Conservation (phyloP, 176 grass and related monocot species). For the Oryza brachyantha region DNA sequence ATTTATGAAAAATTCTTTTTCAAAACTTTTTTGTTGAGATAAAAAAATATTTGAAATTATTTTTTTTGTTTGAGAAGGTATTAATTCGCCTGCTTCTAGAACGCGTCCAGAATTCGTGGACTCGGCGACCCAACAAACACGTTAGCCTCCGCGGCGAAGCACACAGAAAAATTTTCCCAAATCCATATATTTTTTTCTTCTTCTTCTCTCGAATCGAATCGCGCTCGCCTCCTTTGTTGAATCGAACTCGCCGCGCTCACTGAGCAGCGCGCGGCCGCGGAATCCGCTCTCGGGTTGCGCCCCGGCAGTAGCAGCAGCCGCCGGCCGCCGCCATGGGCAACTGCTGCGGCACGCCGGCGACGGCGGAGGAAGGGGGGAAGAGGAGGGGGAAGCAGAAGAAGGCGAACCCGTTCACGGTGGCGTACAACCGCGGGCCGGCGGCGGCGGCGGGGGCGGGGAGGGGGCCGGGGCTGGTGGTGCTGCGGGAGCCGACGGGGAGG, state of each 20-base stretch:
- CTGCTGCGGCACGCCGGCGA: slow-evolving; percentile 53
- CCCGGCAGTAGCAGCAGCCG: no score
- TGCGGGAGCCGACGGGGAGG: slow-evolving; percentile 45
- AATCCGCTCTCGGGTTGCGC: no score
- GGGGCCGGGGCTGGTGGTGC: slow-evolving; percentile 50
- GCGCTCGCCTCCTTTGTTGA: slow-evolving; percentile 11
- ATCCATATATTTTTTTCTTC: not conserved
- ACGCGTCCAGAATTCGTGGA: slow-evolving; percentile 41
- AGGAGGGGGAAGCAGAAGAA: slow-evolving; percentile 19
- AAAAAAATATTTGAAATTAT: slow-evolving; percentile 26
- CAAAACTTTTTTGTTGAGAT: no score
- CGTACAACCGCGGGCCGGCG: slow-evolving; percentile 37
- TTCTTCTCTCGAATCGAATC: not conserved
- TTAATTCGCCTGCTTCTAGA: slow-evolving; percentile 21
- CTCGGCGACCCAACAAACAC: slow-evolving; percentile 38
- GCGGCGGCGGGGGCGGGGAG: not conserved
- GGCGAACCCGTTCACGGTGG: slow-evolving; percentile 40
- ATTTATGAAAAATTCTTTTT: not conserved
- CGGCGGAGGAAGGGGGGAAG: slow-evolving; percentile 15
- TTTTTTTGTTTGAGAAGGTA: not conserved
- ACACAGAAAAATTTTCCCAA: slow-evolving; percentile 3
- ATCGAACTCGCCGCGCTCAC: not conserved
- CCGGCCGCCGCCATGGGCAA: slow-evolving; percentile 45
- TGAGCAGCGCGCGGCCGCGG: not conserved
- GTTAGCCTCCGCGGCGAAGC: slow-evolving; percentile 21